These are phyloP conservation scores for Panaeolus papilionaceus DNA, from an alignment of 768 basidiomycete species.

Conservation along the genomic window DNA sequence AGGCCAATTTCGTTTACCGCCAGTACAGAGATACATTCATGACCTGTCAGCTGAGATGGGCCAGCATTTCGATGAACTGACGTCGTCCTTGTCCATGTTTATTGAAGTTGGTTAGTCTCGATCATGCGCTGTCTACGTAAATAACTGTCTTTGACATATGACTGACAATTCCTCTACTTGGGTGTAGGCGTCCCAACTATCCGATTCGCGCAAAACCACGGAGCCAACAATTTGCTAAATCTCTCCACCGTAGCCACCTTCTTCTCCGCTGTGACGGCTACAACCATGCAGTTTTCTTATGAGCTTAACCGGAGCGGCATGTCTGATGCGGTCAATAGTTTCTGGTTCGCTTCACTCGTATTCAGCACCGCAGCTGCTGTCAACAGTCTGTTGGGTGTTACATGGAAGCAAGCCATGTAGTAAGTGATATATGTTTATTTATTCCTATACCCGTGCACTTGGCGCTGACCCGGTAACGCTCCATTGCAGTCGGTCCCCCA, in stretches of 20 bases:
- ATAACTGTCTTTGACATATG: background rate
- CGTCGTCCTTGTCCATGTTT: constrained; percentile 72
- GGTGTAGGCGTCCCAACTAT: constrained; percentile 75
- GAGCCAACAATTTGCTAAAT: constrained; percentile 71
- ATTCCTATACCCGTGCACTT: background rate
- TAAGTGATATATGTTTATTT: constrained; percentile 42
- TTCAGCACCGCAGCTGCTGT: constrained; percentile 82
- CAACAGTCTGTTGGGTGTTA: constrained; percentile 74
- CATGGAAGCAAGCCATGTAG: constrained; percentile 88
- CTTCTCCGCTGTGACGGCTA: constrained; percentile 78
- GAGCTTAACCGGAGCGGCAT: constrained; percentile 40
- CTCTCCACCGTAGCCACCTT: constrained; percentile 81
- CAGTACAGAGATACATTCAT: constrained; percentile 78
- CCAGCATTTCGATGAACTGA: constrained; percentile 74
- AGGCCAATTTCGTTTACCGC: constrained; percentile 77
- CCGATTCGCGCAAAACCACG: constrained; percentile 77
- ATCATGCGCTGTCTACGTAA: background rate
- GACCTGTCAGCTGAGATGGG: constrained; percentile 79
- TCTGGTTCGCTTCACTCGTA: constrained; percentile 79
- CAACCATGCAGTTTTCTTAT: constrained; percentile 74
- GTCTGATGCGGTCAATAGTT: constrained; percentile 65
- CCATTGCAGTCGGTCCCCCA: constrained; percentile 66
- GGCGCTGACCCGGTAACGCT: background rate
- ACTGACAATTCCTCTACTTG: background rate
- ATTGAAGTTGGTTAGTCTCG: constrained; percentile 69